Evolutionary conservation across 78 protist genomes (phyloP).

Genomic region (Dictyostelium brefeldianum): DNA sequence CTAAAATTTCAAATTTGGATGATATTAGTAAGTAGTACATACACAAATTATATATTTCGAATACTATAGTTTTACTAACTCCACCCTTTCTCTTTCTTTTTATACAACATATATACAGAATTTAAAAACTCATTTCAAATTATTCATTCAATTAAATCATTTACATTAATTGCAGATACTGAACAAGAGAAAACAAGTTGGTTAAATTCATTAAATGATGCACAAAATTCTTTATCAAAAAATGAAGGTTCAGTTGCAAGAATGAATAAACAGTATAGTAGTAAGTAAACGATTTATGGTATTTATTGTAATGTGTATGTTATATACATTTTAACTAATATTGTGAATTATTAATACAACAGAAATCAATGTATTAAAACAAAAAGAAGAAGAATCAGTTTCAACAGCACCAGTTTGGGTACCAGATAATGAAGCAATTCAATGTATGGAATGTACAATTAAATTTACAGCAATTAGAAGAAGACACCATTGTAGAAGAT

Average conservation of each 20-base stretch:
- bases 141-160: conserved; percentile 77
- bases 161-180: conserved; percentile 79
- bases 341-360: too few relatives aligned
- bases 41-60: background rate
- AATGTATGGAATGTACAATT: conserved; percentile 71
- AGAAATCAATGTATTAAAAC: background rate
- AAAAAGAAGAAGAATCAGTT: background rate
- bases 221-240: conserved; percentile 15
- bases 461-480: conserved; percentile 75
- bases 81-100: too few relatives aligned
- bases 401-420: conserved; percentile 82
- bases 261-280: conserved; percentile 75
- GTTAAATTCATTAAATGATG: conserved; percentile 22
- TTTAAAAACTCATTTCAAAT: conserved; percentile 71
- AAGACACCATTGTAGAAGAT: conserved; percentile 83
- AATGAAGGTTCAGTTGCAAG: conserved; percentile 77
- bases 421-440: conserved; percentile 65
- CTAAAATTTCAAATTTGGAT: conserved; percentile 48
- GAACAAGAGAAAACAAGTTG: conserved; percentile 70
- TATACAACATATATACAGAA: conserved; percentile 9
- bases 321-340: background rate
- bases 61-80: too few relatives aligned
- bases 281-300: background rate
- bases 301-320: too few relatives aligned
- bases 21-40: conserved; percentile 31